Base-by-base conservation (phyloP, 345 rosid genomes). In the Gossypium mustelinum region DNA sequence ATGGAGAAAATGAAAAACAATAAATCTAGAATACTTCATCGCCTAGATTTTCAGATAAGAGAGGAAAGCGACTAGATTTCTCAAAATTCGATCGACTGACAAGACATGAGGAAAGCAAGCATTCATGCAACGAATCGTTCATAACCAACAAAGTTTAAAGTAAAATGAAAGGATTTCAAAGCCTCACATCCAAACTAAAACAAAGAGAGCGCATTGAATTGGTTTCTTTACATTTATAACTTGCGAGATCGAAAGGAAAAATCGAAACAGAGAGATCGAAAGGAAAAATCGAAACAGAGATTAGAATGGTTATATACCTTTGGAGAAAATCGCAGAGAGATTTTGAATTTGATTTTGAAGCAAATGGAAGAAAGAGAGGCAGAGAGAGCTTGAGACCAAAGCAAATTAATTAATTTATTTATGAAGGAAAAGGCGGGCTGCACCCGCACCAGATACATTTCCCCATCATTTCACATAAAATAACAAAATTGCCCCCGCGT, bases 401-500 rank as follows among this genome's bases (percentile, higher is more conserved):
- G 85, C 82, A 76, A 17, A 65, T 68, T 6, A 51, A 51, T 24
- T 27, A 16, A 41, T 57, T 65, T 73, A 73, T 78, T 59, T 59
- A 22, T 59, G 7, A 59, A 59, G 39, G 41, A 59, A 59, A 59
- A 59, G 64, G 64, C 64, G 64, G 39, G 64, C 25, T 9, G 60
- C 27, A 18, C 27, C 60, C 25, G 3, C 29, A 12, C 44, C 27
- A 34, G 24, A 4, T 14, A n/a, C 61, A 51, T 76, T 22, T 1
- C 45, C 48, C 57, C 13, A 51, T 29, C 3, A 39, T 72, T 58
- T 45, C 22, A 59, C 67, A 3, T 1, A 12, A 54, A 83, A 76
- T 81, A 60, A 83, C 86, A 66, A 51, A 76, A 78, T 63, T 81
- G 79, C 79, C 64, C 80, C 77, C 64, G 11, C 2, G 20, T 9